Percentiles rank a stretch among this genome's conserved stretches.
phyloP scores from a whole-genome alignment of 2,329 filamentous ascomycete species.

The Monosporascus sp. region DNA sequence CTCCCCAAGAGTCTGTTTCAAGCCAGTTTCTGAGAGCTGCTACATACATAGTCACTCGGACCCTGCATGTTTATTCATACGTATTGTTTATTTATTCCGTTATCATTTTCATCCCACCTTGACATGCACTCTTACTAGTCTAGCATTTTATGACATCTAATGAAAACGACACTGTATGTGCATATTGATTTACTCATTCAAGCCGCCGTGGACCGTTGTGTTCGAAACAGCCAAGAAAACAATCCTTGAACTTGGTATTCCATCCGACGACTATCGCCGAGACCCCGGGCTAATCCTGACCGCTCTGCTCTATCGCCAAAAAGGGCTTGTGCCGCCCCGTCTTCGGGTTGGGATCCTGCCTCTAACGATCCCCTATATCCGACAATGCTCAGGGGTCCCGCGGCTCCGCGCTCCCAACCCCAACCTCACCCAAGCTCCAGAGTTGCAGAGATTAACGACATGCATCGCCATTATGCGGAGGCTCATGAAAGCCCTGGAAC shows the following conservation, averaged over 20 bases:
- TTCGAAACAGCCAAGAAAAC: neutral
- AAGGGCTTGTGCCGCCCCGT: neutral
- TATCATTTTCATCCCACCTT: too few relatives aligned
- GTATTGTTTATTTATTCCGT: too few relatives aligned
- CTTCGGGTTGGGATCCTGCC: neutral
- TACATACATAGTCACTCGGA: too few relatives aligned
- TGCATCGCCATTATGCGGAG: constrained; percentile 4
- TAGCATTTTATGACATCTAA: too few relatives aligned
- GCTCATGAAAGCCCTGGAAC: constrained; percentile 6
- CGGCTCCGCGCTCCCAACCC: constrained; percentile 5
- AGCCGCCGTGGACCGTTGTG: neutral
- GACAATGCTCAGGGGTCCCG: constrained; percentile 19
- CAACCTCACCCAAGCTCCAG: constrained; percentile 4
- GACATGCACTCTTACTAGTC: too few relatives aligned
- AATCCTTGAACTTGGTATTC: neutral
- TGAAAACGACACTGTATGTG: too few relatives aligned
- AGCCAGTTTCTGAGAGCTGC: too few relatives aligned
- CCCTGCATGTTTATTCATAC: too few relatives aligned
- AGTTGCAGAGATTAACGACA: constrained; percentile 4
- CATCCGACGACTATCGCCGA: neutral
- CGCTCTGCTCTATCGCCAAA: neutral
- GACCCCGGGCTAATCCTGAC: neutral
- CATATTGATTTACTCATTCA: too few relatives aligned
- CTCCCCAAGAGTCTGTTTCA: too few relatives aligned
- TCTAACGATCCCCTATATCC: constrained; percentile 5